phyloP scores from a whole-genome alignment of 225 moss, liverwort and hornwort genomes.

The Rhytidiadelphus loreus region DNA sequence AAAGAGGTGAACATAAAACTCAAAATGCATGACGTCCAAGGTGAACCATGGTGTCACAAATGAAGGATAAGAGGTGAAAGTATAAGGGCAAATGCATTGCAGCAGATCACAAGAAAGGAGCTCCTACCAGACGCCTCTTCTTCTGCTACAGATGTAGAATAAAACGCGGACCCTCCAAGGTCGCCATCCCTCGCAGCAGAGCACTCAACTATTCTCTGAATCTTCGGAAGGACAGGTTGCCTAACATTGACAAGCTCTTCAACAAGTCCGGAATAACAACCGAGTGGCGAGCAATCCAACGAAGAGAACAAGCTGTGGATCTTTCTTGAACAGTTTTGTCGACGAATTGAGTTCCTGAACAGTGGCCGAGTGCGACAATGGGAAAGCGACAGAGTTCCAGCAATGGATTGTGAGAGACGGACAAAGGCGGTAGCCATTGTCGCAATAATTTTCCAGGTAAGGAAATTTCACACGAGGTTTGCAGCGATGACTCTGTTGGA shows the following conservation, averaged over 20 bases:
- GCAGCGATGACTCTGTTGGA: not conserved
- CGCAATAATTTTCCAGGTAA: not conserved
- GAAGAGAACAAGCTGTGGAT: not conserved
- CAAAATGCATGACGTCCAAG: not conserved
- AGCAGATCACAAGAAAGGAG: not conserved
- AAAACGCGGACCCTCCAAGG: slow-evolving; percentile 1
- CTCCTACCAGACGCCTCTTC: slow-evolving; percentile 18
- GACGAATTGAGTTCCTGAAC: slow-evolving; percentile 18
- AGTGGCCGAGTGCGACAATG: not conserved
- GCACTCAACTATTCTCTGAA: not conserved
- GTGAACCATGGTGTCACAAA: not conserved
- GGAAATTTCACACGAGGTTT: not conserved
- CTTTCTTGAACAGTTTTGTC: not conserved
- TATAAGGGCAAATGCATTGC: not conserved
- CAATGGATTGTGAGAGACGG: slow-evolving; percentile 28
- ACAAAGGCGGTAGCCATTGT: slow-evolving; percentile 13
- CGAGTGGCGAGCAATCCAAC: not conserved
- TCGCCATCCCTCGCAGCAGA: slow-evolving; percentile 9
- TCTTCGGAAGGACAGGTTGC: not conserved
- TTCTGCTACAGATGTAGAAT: slow-evolving; percentile 4
- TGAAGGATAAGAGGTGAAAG: not conserved
- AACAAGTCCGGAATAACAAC: not conserved
- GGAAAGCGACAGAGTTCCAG: slow-evolving; percentile 10
- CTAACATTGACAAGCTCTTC: not conserved
- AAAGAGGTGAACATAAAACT: not conserved